A percentile compares a stretch with the other conserved stretches of the same genome.
phyloP scores from a whole-genome alignment of 345 rosid genomes.

The Eucalyptus regnans region DNA sequence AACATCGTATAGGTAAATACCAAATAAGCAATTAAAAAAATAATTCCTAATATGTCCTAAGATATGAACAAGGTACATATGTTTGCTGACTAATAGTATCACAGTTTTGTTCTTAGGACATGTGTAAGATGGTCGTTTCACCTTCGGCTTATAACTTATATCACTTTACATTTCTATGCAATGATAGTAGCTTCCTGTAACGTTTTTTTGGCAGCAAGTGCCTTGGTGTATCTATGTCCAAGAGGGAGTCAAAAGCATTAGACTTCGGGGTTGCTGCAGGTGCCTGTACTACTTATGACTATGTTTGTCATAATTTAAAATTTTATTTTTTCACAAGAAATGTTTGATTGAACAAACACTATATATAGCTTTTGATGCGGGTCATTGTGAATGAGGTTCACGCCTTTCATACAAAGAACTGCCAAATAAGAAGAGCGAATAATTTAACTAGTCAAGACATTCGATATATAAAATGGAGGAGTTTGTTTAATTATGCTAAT shows the following conservation, averaged over 20 bases:
- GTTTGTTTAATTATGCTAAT: no score
- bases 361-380: neutral
- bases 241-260: constrained; percentile 70
- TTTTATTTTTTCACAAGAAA: neutral
- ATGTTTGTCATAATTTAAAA: neutral
- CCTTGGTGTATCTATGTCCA: constrained; percentile 94
- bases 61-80: neutral
- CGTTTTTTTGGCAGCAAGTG: constrained; percentile 66
- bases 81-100: neutral
- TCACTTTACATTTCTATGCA: neutral
- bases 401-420: neutral
- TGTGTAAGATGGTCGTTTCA: neutral
- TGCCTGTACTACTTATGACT: neutral
- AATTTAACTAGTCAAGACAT: neutral
- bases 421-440: neutral
- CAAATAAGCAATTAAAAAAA: neutral
- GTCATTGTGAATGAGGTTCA: neutral
- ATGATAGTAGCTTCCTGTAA: neutral
- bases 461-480: no score
- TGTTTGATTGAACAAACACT: neutral
- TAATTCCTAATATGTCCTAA: neutral
- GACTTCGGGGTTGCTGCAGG: constrained; percentile 94
- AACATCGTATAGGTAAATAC: neutral
- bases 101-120: neutral
- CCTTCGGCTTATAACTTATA: neutral